These are phyloP conservation scores for Tripterygium wilfordii DNA, from an alignment of 177 flowering plant species.

Conservation along the genomic window DNA sequence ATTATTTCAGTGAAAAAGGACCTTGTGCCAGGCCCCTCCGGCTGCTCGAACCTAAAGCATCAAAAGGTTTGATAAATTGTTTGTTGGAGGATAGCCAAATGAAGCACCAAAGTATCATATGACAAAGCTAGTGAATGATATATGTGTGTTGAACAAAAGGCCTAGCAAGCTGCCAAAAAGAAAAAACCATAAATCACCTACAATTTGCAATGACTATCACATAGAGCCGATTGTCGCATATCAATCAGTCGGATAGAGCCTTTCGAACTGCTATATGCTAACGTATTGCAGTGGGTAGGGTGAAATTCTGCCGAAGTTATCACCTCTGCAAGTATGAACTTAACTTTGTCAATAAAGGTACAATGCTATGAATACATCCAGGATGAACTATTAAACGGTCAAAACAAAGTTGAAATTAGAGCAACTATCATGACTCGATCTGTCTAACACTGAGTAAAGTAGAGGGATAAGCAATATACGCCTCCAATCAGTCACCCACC, in stretches of 20 bases:
- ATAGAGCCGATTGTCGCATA: conserved; percentile 93
- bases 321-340: conserved; percentile 68
- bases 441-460: no score
- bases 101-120: no score
- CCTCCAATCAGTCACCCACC: no score
- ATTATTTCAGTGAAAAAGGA: conserved; percentile 96
- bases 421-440: no score
- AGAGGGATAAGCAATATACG: no score
- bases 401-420: no score
- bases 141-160: not conserved
- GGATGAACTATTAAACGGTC: no score
- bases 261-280: conserved; percentile 99
- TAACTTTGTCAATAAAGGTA: no score
- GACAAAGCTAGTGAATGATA: no score
- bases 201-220: conserved; percentile 94
- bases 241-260: conserved; percentile 98
- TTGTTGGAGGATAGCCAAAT: no score
- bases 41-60: conserved; percentile 78
- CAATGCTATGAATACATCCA: no score
- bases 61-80: not conserved
- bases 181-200: conserved; percentile 29
- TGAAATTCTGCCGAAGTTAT: conserved; percentile 99
- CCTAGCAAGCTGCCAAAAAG: not conserved
- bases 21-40: conserved; percentile 75
- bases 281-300: conserved; percentile 83